Conservation (phyloP, 2,329 filamentous ascomycete species). For the Aspergillus tubingensis region DNA sequence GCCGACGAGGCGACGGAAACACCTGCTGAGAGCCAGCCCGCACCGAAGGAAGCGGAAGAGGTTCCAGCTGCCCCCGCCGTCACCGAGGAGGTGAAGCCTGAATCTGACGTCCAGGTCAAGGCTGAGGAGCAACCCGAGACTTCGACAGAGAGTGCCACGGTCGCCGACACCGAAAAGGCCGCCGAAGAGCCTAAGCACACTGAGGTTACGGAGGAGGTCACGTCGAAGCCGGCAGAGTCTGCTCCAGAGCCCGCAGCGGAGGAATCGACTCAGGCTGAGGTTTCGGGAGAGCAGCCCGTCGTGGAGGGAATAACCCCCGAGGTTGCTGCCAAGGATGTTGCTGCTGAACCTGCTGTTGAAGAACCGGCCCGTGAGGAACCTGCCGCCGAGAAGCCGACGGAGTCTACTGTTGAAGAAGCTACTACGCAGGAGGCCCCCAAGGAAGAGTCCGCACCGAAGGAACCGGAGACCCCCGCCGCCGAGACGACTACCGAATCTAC, state of each 20-base stretch:
- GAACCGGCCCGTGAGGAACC: slow-evolving; percentile 3
- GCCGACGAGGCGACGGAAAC: background rate
- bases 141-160: background rate
- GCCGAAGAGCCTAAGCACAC: slow-evolving; percentile 11
- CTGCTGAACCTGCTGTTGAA: slow-evolving; percentile 9
- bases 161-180: background rate
- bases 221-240: slow-evolving; percentile 10
- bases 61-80: background rate
- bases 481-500: background rate
- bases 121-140: background rate
- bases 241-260: slow-evolving; percentile 8
- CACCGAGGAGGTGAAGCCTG: background rate
- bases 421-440: slow-evolving; percentile 1
- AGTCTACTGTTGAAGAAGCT: slow-evolving; percentile 12
- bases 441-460: background rate
- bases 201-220: slow-evolving; percentile 2
- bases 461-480: background rate
- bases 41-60: slow-evolving; percentile 2
- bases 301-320: background rate
- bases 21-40: slow-evolving; percentile 4
- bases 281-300: background rate
- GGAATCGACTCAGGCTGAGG: background rate
- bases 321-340: background rate
- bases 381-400: slow-evolving; percentile 2
- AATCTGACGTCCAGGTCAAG: slow-evolving; percentile 3